Evolutionary conservation across 352 stramenopile genomes (phyloP).

Genomic region (Globisporangium irregulare): DNA sequence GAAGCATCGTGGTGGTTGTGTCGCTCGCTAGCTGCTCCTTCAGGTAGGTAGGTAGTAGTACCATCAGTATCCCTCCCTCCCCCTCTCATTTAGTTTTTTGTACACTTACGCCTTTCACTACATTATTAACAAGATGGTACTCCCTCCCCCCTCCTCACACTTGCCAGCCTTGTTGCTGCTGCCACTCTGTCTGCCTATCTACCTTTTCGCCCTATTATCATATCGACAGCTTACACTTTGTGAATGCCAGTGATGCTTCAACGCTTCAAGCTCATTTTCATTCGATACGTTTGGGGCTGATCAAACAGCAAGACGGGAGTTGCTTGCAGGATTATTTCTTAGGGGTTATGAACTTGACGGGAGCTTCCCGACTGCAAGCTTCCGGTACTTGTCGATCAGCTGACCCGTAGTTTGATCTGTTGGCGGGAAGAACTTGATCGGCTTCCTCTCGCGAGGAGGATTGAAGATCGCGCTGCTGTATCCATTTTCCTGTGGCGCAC

Average conservation of each 20-base stretch:
- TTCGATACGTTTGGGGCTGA: no score
- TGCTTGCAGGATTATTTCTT: background rate
- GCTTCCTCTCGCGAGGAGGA: conserved; percentile 41
- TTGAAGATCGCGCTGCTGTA: conserved; percentile 60
- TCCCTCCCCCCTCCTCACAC: background rate
- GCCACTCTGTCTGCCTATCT: background rate
- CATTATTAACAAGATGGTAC: conserved; percentile 14
- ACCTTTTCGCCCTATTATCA: background rate
- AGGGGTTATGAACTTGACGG: conserved; percentile 18
- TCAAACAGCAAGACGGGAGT: no score
- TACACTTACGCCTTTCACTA: conserved; percentile 13
- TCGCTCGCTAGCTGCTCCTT: background rate
- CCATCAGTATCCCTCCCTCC: background rate
- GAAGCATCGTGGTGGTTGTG: background rate
- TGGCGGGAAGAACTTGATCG: conserved; percentile 46
- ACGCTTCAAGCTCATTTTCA: background rate
- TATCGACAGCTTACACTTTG: no score
- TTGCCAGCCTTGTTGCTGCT: background rate
- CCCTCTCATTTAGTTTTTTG: conserved; percentile 11
- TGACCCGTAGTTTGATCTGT: conserved; percentile 61
- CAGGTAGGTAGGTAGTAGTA: conserved; percentile 2
- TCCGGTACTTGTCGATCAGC: conserved; percentile 80
- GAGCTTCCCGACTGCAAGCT: conserved; percentile 71
- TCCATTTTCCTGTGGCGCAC: conserved; percentile 29
- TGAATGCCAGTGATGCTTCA: no score